A percentile compares a stretch with the other conserved stretches of the same genome.
Evolutionary conservation across 495 filamentous ascomycete genomes (phyloP).

Genomic region (Penicillium mononematosum): DNA sequence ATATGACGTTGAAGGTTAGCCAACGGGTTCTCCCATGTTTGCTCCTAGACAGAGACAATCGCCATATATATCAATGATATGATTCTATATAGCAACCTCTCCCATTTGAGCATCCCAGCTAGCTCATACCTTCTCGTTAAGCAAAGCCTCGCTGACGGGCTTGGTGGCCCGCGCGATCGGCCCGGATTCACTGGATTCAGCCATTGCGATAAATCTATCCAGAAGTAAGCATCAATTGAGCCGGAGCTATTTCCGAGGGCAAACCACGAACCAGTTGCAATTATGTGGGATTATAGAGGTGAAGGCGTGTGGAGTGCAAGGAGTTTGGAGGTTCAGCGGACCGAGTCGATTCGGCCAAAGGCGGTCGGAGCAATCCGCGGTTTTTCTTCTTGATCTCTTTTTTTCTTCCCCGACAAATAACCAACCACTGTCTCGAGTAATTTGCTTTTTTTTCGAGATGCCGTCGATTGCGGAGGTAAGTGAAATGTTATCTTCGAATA

Average conservation of each 20-base stretch:
- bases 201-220: conserved; percentile 49
- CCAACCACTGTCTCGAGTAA: conserved; percentile 14
- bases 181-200: conserved; percentile 52
- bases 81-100: background rate
- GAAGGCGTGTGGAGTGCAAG: conserved; percentile 30
- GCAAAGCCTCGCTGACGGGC: conserved; percentile 87
- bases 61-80: background rate
- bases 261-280: conserved; percentile 7
- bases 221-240: background rate
- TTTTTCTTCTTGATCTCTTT: conserved; percentile 20
- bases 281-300: conserved; percentile 25
- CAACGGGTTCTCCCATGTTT: conserved; percentile 15
- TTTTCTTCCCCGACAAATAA: conserved; percentile 20
- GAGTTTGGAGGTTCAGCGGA: conserved; percentile 31
- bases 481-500: conserved; percentile 4
- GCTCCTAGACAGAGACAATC: background rate
- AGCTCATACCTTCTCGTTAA: conserved; percentile 85
- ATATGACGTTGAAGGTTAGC: conserved; percentile 21
- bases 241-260: background rate
- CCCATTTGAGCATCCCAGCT: background rate
- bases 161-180: conserved; percentile 56
- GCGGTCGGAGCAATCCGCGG: conserved; percentile 44
- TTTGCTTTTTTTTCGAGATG: conserved; percentile 36
- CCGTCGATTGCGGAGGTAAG: conserved; percentile 45
- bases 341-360: conserved; percentile 37